Evolutionary conservation across 768 basidiomycete species (phyloP), one percentile per base, ranked within the genome.

Genomic region (Imleria badia): DNA sequence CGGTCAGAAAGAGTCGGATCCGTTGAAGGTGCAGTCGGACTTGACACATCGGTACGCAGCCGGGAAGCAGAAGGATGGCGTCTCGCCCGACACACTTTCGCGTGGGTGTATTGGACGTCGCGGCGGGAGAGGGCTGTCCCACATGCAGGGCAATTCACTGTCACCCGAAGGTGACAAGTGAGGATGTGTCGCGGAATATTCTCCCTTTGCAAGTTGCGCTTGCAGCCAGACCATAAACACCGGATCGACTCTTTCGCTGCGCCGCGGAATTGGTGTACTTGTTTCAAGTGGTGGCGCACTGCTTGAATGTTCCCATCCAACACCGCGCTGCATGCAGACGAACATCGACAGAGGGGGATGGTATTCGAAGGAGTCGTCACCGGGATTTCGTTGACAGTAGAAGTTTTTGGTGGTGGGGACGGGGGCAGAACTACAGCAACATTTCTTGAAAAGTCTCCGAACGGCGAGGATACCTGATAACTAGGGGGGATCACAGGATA

Each of bases 101-200:
- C 55, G 23, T 66, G 65, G 15, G 43, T 58, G 1, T 40, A 44
- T 22, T 34, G 58, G 47, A 66, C 60, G 33, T 66, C 65, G 10
- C 43, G 34, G 5, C 65, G 60, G 36, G 62, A 67, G 31, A 66
- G 58, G 13, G 33, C 11, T 9, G 48, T 7, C 1, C 62, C 62
- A 26, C 65, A 66, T 2, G 2, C 11, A 6, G 3, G 14, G 41
- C 65, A 66, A 5, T 2, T 11, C 45, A 56, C 57, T 45, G 51
- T 58, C 26, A 64, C 43, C 1, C 23, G 50, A 13, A 66, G 36
- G 35, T 66, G 65, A 35, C 50, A 11, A 2, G 55, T 34, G 1
- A 64, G 22, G 10, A 66, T 61, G 22, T 66, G 65, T 17, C 65
- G 48, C 0, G 60, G 48, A 5, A 66, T 15, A 15, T 46, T 66